phyloP scores from a whole-genome alignment of 192 early-diverging fungal genomes.

The Powellomyces hirtus region DNA sequence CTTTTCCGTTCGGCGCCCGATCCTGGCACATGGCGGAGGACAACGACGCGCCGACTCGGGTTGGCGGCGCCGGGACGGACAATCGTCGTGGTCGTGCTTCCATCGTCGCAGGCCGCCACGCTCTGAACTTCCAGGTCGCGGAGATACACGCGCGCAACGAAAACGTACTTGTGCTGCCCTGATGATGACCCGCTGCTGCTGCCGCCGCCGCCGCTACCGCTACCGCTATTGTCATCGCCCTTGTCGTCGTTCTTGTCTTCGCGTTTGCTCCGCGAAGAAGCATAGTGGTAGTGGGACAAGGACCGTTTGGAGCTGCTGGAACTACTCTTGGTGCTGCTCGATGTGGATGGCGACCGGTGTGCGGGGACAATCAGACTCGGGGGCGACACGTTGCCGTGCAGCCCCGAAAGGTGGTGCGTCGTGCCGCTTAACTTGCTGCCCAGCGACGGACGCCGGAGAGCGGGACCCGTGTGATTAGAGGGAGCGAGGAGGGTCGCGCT shows the following conservation, averaged over 20 bases:
- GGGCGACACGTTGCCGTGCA: too few species aligned
- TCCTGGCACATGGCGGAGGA: slow-evolving; percentile 5
- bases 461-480: too few species aligned
- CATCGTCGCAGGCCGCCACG: slow-evolving; percentile 7
- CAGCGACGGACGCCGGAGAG: too few species aligned
- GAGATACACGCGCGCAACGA: slow-evolving; percentile 6
- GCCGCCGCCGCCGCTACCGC: neutral
- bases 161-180: neutral
- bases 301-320: too few species aligned
- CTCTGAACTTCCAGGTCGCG: slow-evolving; percentile 21
- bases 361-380: too few species aligned
- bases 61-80: too few species aligned
- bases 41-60: neutral
- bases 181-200: neutral
- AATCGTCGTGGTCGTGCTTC: neutral
- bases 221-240: neutral
- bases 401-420: too few species aligned
- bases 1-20: neutral
- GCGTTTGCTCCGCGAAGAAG: neutral
- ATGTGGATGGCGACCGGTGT: too few species aligned
- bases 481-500: too few species aligned
- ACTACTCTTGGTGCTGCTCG: too few species aligned
- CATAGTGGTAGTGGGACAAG: neutral
- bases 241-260: slow-evolving; percentile 13
- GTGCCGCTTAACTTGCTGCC: too few species aligned